phyloP scores from a whole-genome alignment of 2,329 filamentous ascomycete genomes.

The Phialocephala subalpina region DNA sequence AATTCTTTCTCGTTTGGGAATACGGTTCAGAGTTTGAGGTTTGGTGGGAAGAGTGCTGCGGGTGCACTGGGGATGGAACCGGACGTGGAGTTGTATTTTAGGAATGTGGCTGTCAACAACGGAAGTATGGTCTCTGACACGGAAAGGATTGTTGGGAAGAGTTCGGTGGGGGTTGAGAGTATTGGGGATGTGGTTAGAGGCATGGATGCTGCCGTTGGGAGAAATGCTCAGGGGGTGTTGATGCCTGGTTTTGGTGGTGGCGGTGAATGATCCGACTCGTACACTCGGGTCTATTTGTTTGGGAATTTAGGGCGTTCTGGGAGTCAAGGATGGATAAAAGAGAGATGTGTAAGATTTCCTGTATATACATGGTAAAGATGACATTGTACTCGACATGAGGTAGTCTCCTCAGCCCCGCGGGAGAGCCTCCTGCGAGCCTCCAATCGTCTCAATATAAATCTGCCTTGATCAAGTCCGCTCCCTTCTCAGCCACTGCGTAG shows the following conservation, averaged over 20 bases:
- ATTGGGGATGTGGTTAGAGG: not conserved
- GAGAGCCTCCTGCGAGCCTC: too few species aligned
- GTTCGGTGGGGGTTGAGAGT: not conserved
- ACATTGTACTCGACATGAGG: too few species aligned
- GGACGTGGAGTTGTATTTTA: constrained; percentile 58
- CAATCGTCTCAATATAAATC: not conserved
- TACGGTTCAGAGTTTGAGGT: constrained; percentile 62
- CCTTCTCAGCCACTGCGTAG: constrained; percentile 2
- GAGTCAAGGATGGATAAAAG: not conserved
- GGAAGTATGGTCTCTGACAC: constrained; percentile 56
- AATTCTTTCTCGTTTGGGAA: constrained; percentile 56
- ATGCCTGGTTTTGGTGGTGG: constrained; percentile 2
- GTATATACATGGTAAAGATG: too few species aligned
- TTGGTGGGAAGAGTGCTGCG: constrained; percentile 52
- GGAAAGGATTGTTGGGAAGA: constrained; percentile 45
- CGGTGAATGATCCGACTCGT: not conserved
- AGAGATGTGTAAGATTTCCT: too few species aligned
- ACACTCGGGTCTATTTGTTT: not conserved
- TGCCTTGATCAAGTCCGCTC: constrained; percentile 1
- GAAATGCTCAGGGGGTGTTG: constrained; percentile 6
- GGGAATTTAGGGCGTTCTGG: not conserved
- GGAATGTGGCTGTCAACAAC: constrained; percentile 62
- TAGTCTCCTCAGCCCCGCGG: too few species aligned
- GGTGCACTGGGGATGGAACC: constrained; percentile 23
- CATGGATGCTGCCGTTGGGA: not conserved